phyloP scores from a whole-genome alignment of 2,329 filamentous ascomycete species.

The Fusarium oxysporum region DNA sequence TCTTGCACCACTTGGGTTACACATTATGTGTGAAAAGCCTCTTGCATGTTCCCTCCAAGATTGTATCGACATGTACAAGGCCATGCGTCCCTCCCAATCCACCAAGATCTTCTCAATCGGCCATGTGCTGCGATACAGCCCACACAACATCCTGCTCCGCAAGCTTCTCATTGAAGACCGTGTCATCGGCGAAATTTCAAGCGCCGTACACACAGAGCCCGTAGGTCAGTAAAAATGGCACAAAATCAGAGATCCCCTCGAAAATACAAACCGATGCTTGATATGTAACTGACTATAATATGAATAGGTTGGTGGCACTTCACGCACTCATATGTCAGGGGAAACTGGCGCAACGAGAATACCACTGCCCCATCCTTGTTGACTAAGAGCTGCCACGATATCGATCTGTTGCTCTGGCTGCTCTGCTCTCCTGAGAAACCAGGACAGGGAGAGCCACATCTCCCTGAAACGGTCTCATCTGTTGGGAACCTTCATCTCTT shows the following conservation, averaged over 20 bases:
- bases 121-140: conserved; percentile 92
- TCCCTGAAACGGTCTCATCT: conserved; percentile 81
- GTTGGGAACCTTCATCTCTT: conserved; percentile 84
- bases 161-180: conserved; percentile 80
- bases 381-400: conserved; percentile 96
- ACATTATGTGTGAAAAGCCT: conserved; percentile 97
- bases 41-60: conserved; percentile 82
- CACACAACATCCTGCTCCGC: conserved; percentile 88
- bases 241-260: neutral
- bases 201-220: conserved; percentile 91
- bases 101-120: conserved; percentile 84
- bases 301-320: conserved; percentile 93
- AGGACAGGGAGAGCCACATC: conserved; percentile 67
- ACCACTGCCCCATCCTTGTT: conserved; percentile 83
- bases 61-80: conserved; percentile 78
- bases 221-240: conserved; percentile 56
- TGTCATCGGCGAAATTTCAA: conserved; percentile 85
- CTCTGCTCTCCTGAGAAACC: conserved; percentile 75
- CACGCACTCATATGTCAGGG: conserved; percentile 87
- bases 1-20: conserved; percentile 76
- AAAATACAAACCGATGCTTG: neutral
- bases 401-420: conserved; percentile 93
- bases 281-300: neutral
- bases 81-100: conserved; percentile 56
- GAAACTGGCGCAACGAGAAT: conserved; percentile 90